Conservation (phyloP, 768 basidiomycete genomes). For the Antrodiella citrinella region DNA sequence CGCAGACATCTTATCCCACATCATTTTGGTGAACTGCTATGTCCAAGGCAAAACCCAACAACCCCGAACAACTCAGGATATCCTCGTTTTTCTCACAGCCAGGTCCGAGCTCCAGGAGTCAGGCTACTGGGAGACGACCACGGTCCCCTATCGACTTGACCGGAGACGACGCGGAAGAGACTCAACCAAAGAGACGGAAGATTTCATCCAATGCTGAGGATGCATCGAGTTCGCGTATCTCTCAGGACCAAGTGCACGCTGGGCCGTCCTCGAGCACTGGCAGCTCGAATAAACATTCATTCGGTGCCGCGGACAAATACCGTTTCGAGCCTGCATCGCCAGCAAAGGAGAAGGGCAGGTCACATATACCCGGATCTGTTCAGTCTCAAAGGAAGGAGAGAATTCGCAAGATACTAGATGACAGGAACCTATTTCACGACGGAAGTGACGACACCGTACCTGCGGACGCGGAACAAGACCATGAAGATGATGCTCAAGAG, state of each 20-base stretch:
- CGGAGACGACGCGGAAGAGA: slow-evolving; percentile 17
- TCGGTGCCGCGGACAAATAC: slow-evolving; percentile 32
- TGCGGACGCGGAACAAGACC: slow-evolving; percentile 14
- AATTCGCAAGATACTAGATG: slow-evolving; percentile 42
- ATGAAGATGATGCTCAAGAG: slow-evolving; percentile 19
- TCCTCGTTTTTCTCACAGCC: slow-evolving; percentile 35
- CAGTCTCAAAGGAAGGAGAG: slow-evolving; percentile 26
- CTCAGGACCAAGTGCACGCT: slow-evolving; percentile 7
- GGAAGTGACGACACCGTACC: slow-evolving; percentile 15
- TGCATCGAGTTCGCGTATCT: neutral
- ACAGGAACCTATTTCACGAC: slow-evolving; percentile 33
- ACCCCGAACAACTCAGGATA: slow-evolving; percentile 26
- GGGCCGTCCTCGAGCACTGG: neutral
- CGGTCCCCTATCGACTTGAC: slow-evolving; percentile 47
- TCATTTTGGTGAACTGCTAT: too few relatives aligned
- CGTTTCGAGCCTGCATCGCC: slow-evolving; percentile 29
- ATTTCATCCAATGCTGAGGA: neutral
- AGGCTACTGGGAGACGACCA: slow-evolving; percentile 23
- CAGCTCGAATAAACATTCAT: neutral
- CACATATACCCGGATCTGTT: slow-evolving; percentile 15
- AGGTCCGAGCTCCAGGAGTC: neutral
- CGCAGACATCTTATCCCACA: too few relatives aligned
- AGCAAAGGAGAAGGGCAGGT: neutral
- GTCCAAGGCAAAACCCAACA: neutral
- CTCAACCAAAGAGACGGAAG: slow-evolving; percentile 6